These are phyloP conservation scores for Blastobotrys raffinosifermentans DNA, from an alignment of 1,139 yeast genomes.

Conservation along the genomic window DNA sequence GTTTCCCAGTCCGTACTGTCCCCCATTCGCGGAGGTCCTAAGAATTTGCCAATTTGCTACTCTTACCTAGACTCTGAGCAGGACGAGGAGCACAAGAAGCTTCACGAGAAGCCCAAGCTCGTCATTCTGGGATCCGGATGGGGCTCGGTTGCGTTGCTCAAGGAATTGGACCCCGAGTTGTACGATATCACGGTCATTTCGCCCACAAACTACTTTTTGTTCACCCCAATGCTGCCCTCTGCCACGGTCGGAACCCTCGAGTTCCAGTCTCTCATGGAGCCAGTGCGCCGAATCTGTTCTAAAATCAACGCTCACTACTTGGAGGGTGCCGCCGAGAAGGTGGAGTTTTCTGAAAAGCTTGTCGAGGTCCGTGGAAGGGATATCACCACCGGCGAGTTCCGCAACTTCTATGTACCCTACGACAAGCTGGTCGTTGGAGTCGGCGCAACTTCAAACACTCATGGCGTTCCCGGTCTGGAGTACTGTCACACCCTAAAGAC, in stretches of 20 bases:
- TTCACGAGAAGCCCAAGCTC: constrained; percentile 44
- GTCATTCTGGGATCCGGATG: constrained; percentile 58
- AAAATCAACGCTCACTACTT: constrained; percentile 49
- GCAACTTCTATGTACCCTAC: constrained; percentile 51
- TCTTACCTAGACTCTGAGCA: constrained; percentile 51
- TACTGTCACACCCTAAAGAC: constrained; percentile 54
- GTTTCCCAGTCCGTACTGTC: constrained; percentile 46
- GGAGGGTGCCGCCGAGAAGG: constrained; percentile 50
- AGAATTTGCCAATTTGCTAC: constrained; percentile 52
- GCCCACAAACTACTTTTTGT: constrained; percentile 54
- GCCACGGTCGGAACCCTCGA: constrained; percentile 56
- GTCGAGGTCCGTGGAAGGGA: constrained; percentile 46
- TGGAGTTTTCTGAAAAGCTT: constrained; percentile 46
- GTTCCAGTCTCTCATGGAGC: constrained; percentile 51
- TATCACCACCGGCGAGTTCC: constrained; percentile 35
- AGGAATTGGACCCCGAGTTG: constrained; percentile 41
- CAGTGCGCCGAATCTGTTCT: constrained; percentile 46
- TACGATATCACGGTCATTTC: constrained; percentile 57
- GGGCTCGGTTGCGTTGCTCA: constrained; percentile 41
- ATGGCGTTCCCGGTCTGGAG: constrained; percentile 59
- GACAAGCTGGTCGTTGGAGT: constrained; percentile 60
- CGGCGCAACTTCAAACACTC: constrained; percentile 59
- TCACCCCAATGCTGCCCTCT: constrained; percentile 54
- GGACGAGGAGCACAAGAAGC: constrained; percentile 35
- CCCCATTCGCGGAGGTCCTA: constrained; percentile 61